Evolutionary conservation across 805 yeast genomes (phyloP).

Genomic region (Hanseniaspora hatyaiensis): DNA sequence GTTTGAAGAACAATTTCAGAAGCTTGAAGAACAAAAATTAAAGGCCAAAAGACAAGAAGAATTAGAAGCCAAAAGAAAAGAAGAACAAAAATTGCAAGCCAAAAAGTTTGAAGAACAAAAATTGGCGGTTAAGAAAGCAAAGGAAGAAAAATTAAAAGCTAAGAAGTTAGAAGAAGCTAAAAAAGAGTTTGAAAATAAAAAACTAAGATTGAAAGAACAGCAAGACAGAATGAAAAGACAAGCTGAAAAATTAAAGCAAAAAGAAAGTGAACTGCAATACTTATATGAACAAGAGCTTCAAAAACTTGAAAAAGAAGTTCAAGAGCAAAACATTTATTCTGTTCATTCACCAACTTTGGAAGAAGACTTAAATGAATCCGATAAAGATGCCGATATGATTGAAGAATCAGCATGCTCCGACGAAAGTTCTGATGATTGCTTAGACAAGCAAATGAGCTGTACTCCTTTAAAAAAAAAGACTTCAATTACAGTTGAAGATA

Average conservation of each 20-base stretch:
- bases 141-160: background rate
- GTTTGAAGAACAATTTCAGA: background rate
- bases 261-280: background rate
- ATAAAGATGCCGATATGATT: slow-evolving; percentile 4
- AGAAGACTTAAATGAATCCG: background rate
- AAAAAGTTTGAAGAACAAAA: slow-evolving; percentile 1
- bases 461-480: slow-evolving; percentile 7
- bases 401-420: slow-evolving; percentile 11
- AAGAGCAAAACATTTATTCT: background rate
- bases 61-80: background rate
- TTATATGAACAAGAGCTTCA: background rate
- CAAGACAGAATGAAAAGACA: slow-evolving; percentile 15
- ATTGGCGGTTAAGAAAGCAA: background rate
- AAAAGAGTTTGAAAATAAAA: slow-evolving; percentile 3
- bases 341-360: background rate
- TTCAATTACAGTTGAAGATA: slow-evolving; percentile 26
- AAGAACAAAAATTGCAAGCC: background rate
- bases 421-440: background rate
- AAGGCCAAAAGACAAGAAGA: slow-evolving; percentile 5
- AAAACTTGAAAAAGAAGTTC: slow-evolving; percentile 5
- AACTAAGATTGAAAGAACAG: slow-evolving; percentile 7
- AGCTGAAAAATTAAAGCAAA: slow-evolving; percentile 10
- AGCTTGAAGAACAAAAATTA: background rate
- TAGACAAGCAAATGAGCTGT: background rate
- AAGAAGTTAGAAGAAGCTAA: slow-evolving; percentile 9